Conservation (phyloP, 169 alveolate genomes). For the Plasmodium inui region DNA sequence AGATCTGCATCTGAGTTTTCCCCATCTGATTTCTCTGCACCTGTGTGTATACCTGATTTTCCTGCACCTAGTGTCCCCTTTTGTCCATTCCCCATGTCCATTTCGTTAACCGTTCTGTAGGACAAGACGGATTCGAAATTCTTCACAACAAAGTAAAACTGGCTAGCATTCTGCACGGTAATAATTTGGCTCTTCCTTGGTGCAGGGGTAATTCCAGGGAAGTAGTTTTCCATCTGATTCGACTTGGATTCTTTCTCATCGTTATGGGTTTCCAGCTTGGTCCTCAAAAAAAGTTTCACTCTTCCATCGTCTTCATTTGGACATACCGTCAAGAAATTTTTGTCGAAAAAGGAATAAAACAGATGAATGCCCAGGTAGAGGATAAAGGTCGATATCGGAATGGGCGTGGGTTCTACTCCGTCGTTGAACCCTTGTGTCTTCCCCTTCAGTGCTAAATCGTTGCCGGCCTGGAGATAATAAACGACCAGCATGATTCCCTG, state of each 20-base stretch:
- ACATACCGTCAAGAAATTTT: not conserved
- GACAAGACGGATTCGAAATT: conserved; percentile 34
- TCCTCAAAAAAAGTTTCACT: conserved; percentile 37
- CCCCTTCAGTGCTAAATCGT: conserved; percentile 54
- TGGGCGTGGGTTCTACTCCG: conserved; percentile 56
- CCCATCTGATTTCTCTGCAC: not conserved
- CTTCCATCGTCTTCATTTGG: not conserved
- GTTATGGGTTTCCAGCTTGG: not conserved
- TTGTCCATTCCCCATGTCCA: not conserved
- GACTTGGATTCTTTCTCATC: not conserved
- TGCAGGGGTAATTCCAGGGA: not conserved
- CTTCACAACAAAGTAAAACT: conserved; percentile 36
- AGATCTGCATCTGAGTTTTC: not conserved
- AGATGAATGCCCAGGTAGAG: conserved; percentile 56
- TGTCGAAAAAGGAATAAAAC: conserved; percentile 69
- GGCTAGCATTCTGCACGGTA: conserved; percentile 57
- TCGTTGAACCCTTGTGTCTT: conserved; percentile 14
- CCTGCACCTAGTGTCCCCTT: not conserved
- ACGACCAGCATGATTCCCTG: conserved; percentile 57
- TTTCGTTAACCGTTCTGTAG: conserved; percentile 37
- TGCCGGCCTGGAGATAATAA: conserved; percentile 67
- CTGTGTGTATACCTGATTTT: no score
- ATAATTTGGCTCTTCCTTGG: conserved; percentile 13
- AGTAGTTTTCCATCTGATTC: not conserved
- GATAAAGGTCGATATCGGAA: conserved; percentile 56